phyloP scores from a whole-genome alignment of 768 basidiomycete species.

The Boletus vermiculosoides region DNA sequence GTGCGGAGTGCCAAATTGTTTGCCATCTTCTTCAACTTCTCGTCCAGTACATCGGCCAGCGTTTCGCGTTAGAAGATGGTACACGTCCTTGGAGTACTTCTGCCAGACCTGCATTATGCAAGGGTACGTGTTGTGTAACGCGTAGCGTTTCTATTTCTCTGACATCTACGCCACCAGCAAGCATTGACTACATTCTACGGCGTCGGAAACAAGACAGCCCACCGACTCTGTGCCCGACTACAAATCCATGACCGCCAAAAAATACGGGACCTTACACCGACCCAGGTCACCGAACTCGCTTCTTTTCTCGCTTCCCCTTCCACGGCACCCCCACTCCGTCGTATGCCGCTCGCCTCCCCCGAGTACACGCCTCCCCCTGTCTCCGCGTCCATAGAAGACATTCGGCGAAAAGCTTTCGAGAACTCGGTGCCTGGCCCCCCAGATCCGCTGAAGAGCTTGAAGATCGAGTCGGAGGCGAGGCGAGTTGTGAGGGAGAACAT shows the following conservation, averaged over 20 bases:
- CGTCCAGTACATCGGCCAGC: background rate
- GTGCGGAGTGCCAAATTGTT: conserved; percentile 28
- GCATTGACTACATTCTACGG: conserved; percentile 93
- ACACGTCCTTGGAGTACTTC: conserved; percentile 81
- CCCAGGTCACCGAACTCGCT: conserved; percentile 88
- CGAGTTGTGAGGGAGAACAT: conserved; percentile 88
- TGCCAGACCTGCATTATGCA: conserved; percentile 74
- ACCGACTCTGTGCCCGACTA: conserved; percentile 85
- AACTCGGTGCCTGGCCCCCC: conserved; percentile 35
- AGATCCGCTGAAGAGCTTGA: conserved; percentile 72
- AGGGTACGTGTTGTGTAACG: conserved; percentile 51
- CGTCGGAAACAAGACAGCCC: conserved; percentile 70
- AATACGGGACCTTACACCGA: conserved; percentile 77
- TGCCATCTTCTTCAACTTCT: background rate
- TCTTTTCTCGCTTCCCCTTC: conserved; percentile 91
- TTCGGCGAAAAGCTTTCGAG: conserved; percentile 30
- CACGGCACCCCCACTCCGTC: conserved; percentile 65
- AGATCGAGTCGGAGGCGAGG: conserved; percentile 85
- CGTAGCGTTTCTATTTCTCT: background rate
- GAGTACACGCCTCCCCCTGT: conserved; percentile 49
- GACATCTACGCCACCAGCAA: conserved; percentile 48
- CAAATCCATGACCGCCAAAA: conserved; percentile 86
- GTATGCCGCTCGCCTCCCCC: conserved; percentile 62
- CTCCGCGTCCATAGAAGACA: conserved; percentile 32
- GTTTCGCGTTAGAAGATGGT: conserved; percentile 49